Evolutionary conservation across 2,329 filamentous ascomycete species (phyloP).

Genomic region (Akanthomyces dipterigenus): DNA sequence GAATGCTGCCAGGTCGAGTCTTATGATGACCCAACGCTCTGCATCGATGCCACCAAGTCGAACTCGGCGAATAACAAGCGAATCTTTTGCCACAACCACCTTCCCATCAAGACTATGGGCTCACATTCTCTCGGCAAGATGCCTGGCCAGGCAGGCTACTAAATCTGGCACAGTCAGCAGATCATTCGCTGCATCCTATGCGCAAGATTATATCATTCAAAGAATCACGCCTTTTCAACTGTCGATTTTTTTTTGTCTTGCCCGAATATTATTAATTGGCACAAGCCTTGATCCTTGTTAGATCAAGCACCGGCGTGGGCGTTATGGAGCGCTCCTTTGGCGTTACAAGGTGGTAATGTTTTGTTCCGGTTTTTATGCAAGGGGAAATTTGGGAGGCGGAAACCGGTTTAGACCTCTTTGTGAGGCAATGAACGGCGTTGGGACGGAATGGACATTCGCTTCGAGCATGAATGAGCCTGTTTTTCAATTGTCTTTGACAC

Average conservation of each 20-base stretch:
- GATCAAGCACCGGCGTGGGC: slow-evolving; percentile 2
- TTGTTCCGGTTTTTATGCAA: not conserved
- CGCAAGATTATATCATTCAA: not conserved
- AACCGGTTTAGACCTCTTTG: not conserved
- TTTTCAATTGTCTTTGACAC: not conserved
- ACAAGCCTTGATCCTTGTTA: not conserved
- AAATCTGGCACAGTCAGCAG: slow-evolving; percentile 15
- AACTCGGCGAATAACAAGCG: slow-evolving; percentile 38
- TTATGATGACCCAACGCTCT: slow-evolving; percentile 55
- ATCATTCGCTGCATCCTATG: not conserved
- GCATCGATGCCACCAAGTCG: slow-evolving; percentile 57
- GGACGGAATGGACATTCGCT: slow-evolving; percentile 9
- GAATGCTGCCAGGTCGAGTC: slow-evolving; percentile 73
- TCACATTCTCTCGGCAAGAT: slow-evolving; percentile 47
- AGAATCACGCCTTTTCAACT: slow-evolving; percentile 8
- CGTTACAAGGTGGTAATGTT: not conserved
- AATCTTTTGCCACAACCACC: slow-evolving; percentile 54
- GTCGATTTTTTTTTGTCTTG: not conserved
- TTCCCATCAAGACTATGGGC: slow-evolving; percentile 40
- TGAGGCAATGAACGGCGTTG: slow-evolving; percentile 1
- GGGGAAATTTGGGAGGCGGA: not conserved
- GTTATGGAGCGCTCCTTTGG: not conserved
- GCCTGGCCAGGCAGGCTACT: slow-evolving; percentile 51
- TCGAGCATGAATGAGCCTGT: slow-evolving; percentile 8
- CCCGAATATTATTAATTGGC: slow-evolving; percentile 1